Base-by-base conservation (phyloP, 148 eudicot genomes). In the Diospyros lotus region DNA sequence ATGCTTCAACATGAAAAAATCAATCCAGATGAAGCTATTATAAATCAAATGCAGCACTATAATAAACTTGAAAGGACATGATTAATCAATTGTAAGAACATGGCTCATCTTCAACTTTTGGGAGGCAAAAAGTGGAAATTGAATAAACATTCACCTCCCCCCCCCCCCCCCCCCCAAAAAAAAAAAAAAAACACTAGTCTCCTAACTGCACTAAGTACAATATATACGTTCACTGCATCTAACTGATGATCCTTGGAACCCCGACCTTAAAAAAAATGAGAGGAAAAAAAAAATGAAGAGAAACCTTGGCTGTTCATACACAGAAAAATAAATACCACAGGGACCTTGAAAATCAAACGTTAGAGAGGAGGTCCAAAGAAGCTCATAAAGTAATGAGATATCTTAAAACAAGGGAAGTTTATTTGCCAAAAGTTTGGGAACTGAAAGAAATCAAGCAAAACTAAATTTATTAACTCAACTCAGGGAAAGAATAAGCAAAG, bases 21-120 rank as follows among this genome's bases (percentile, higher is more conserved):
- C 65, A 61, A 72, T 60, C 6, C 75, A 59, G 58, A 39, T 44
- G 53, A 58, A 72, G 46, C 41, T 17, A n/a, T 44, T 3, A 42
- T 2, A 1, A 68, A 15, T 55, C 59, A 55, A 55, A 5, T 48
- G 15, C 15, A 55, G 59, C 59, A 55, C 12, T 55, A 5, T 55
- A 5, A 55, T 55, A 55, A 14, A 1, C 4, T 8, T 8, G 8
- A 48, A 48, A 28, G 28, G 28, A 28, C 28, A 28, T 28, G 28
- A 28, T 28, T 28, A 28, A 28, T 28, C 28, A 28, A 28, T 28
- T 28, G 28, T 28, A 28, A 28, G 28, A 28, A 28, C 28, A 28
- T 28, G 28, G 28, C 28, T 28, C 28, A 28, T 28, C 28, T 28
- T 28, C 28, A 28, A 28, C 28, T 28, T 28, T 28, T 28, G 28